Evolutionary conservation across 306 rosid genomes (phyloP).

Genomic region (Rubus parviflorus): DNA sequence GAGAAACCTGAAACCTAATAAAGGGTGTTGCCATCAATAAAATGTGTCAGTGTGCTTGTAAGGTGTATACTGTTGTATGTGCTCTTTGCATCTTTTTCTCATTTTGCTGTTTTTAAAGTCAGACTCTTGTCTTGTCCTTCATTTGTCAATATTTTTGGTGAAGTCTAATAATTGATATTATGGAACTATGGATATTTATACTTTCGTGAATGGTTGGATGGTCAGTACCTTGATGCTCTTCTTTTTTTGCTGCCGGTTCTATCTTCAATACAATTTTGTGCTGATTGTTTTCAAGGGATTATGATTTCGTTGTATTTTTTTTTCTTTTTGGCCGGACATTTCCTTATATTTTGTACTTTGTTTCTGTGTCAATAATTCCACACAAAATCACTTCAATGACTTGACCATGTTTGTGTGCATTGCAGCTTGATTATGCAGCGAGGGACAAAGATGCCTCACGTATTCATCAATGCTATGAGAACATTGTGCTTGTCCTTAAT

Average conservation of each 20-base stretch:
- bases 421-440: slow-evolving; percentile 86
- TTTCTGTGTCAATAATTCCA: background rate
- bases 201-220: background rate
- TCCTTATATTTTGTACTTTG: background rate
- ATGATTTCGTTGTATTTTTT: background rate
- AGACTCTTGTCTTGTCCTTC: no score
- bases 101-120: no score
- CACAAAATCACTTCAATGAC: background rate
- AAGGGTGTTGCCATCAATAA: no score
- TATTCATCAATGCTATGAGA: slow-evolving; percentile 55
- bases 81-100: no score
- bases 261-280: background rate
- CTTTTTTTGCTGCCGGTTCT: background rate
- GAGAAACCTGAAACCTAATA: no score
- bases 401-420: background rate
- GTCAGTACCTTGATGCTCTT: background rate
- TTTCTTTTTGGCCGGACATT: background rate
- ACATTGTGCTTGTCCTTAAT: slow-evolving; percentile 51
- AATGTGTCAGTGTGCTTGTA: no score
- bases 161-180: background rate
- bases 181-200: background rate
- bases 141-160: background rate
- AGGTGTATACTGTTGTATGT: no score
- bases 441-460: slow-evolving; percentile 60
- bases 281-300: background rate